Conservation (phyloP, 2,329 filamentous ascomycete species). For the Polytolypa hystricis region DNA sequence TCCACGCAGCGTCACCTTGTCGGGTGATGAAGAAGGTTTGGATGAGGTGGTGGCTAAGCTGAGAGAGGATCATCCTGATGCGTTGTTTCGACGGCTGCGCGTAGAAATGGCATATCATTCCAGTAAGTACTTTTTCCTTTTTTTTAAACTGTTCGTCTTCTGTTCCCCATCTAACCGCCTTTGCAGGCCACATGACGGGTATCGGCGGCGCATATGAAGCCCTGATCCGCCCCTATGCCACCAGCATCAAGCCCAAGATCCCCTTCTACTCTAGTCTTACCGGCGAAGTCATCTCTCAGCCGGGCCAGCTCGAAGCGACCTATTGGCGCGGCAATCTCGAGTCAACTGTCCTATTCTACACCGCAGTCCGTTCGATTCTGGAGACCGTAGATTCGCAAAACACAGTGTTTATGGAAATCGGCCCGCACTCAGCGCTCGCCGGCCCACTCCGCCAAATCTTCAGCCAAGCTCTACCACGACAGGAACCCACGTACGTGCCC, state of each 20-base stretch:
- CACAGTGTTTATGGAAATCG: constrained; percentile 16
- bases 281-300: constrained; percentile 2
- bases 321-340: constrained; percentile 7
- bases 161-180: constrained; percentile 17
- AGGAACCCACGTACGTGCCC: background rate
- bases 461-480: background rate
- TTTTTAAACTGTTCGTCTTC: constrained; percentile 37
- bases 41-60: constrained; percentile 1
- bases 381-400: background rate
- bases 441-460: constrained; percentile 17
- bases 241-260: background rate
- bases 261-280: constrained; percentile 3
- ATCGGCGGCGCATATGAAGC: constrained; percentile 19
- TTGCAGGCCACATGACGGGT: constrained; percentile 23
- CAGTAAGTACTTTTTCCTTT: constrained; percentile 18
- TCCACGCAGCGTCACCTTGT: constrained; percentile 8
- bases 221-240: background rate
- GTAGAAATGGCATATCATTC: constrained; percentile 7
- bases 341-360: constrained; percentile 13
- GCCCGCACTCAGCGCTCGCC: constrained; percentile 19
- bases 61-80: background rate
- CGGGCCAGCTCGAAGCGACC: constrained; percentile 1
- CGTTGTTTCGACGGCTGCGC: constrained; percentile 6
- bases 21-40: constrained; percentile 5
- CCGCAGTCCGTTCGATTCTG: constrained; percentile 6